Percentiles rank a stretch among this genome's conserved stretches.
These are phyloP conservation scores for Carpinus fangiana DNA, from an alignment of 306 rosid species.

Conservation along the genomic window DNA sequence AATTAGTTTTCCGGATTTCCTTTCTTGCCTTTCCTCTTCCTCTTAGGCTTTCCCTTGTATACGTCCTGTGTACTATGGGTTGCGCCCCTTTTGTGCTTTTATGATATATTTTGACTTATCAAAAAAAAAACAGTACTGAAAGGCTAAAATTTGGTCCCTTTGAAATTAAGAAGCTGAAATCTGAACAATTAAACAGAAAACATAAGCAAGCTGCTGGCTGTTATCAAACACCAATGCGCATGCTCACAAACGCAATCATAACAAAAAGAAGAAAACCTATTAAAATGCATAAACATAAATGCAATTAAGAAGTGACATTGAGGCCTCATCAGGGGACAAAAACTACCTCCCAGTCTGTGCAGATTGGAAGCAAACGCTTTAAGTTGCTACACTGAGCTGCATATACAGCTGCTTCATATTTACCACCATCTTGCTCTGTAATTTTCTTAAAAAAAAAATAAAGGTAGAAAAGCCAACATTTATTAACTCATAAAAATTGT, in stretches of 20 bases:
- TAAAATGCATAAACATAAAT: conserved; percentile 2
- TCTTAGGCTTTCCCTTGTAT: no score
- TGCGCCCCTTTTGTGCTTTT: no score
- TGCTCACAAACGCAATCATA: background rate
- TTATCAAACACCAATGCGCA: background rate
- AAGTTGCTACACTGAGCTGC: conserved; percentile 91
- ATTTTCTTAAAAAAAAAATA: conserved; percentile 67
- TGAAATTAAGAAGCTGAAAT: background rate
- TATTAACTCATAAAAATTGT: background rate
- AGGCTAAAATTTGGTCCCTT: background rate
- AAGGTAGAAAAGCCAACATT: conserved; percentile 22
- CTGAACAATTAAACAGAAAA: conserved; percentile 1
- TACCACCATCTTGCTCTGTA: conserved; percentile 83
- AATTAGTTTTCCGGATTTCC: no score
- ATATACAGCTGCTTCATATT: conserved; percentile 91
- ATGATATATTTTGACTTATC: no score
- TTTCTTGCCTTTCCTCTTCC: no score
- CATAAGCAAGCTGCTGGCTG: conserved; percentile 8
- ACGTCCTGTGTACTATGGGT: no score
- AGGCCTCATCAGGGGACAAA: conserved; percentile 10
- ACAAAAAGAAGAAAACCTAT: background rate
- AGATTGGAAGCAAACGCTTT: conserved; percentile 85
- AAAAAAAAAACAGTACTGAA: background rate
- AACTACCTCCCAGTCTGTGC: conserved; percentile 94
- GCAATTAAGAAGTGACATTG: conserved; percentile 11